Percentiles rank a stretch among this genome's conserved stretches.
Evolutionary conservation across 768 basidiomycete species (phyloP).

Genomic region (Lentinula edodes): DNA sequence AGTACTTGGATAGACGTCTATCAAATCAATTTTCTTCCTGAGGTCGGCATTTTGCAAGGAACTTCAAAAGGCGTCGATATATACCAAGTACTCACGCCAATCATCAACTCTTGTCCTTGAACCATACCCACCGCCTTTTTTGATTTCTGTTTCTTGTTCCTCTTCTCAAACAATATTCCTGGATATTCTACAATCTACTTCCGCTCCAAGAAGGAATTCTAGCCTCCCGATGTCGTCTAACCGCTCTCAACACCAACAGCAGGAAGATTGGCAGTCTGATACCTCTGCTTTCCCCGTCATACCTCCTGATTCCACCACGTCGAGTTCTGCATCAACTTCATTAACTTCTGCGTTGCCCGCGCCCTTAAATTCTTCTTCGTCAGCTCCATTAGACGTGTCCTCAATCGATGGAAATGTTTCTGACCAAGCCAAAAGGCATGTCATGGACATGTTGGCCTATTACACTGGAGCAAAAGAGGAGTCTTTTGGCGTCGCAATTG

Average conservation of each 20-base stretch:
- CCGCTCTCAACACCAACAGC: neutral
- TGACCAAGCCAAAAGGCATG: conserved; percentile 2
- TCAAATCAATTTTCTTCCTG: neutral
- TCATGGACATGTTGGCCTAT: neutral
- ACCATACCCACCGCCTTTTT: neutral
- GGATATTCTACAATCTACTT: neutral
- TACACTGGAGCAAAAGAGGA: conserved; percentile 3
- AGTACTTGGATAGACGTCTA: neutral
- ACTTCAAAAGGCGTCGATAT: neutral
- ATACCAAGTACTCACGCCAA: neutral
- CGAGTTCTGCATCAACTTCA: neutral
- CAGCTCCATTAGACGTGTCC: neutral
- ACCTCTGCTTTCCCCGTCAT: neutral
- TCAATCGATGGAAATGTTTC: conserved; percentile 3
- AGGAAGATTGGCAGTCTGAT: neutral
- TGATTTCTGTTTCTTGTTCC: neutral
- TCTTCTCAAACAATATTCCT: neutral
- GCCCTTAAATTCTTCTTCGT: neutral
- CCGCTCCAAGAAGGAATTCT: neutral
- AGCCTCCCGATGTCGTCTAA: neutral
- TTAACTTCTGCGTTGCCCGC: neutral
- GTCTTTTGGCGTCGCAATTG: conserved; percentile 5
- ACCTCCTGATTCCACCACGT: neutral
- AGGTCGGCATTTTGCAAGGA: neutral
- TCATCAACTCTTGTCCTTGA: no score